Conservation (phyloP, 2,329 filamentous ascomycete genomes). For the Fusarium robinianum region DNA sequence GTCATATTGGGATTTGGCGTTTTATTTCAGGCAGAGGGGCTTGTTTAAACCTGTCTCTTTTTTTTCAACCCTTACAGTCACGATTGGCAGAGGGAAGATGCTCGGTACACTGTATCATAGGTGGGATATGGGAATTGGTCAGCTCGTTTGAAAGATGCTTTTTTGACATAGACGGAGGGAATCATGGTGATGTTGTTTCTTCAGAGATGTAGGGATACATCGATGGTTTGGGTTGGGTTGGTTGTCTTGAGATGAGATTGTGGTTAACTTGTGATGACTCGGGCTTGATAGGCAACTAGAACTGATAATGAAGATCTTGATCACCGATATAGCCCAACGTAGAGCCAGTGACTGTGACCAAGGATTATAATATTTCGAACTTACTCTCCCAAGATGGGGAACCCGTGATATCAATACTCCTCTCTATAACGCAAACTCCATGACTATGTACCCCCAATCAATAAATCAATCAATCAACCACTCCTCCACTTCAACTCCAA, state of each 20-base stretch:
- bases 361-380: too few species aligned
- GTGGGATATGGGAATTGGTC: constrained; percentile 30
- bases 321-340: too few species aligned
- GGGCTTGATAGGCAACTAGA: neutral
- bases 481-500: constrained; percentile 79
- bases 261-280: neutral
- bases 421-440: neutral
- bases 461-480: constrained; percentile 66
- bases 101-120: constrained; percentile 30
- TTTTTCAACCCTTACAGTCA: constrained; percentile 5
- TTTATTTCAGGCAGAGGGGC: constrained; percentile 14
- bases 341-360: too few species aligned
- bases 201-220: constrained; percentile 17
- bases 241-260: neutral
- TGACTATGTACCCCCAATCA: neutral
- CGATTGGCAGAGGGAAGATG: constrained; percentile 4
- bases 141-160: constrained; percentile 11
- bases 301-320: too few species aligned
- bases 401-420: constrained; percentile 5
- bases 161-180: constrained; percentile 26
- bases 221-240: constrained; percentile 11
- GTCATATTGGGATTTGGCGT: constrained; percentile 29
- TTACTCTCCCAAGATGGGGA: too few species aligned
- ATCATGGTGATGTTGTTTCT: constrained; percentile 10
- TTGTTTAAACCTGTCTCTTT: too few species aligned